Evolutionary conservation across 495 filamentous ascomycete species (phyloP).

Genomic region (Hapsidospora chrysogenum): DNA sequence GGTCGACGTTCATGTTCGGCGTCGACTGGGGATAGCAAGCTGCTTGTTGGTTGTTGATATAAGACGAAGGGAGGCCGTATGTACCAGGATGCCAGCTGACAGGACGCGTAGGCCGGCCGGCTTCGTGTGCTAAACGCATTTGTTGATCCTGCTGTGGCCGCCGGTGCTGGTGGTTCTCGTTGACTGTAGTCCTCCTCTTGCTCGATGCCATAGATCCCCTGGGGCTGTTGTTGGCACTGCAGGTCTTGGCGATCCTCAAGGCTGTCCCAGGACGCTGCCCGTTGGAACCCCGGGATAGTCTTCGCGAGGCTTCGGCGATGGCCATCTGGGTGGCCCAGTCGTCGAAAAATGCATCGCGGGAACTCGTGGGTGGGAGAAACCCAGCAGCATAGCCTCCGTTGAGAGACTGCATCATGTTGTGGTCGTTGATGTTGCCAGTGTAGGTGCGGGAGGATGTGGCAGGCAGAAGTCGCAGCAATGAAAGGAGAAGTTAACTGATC

Average conservation of each 20-base stretch:
- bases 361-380: constrained; percentile 4
- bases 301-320: constrained; percentile 15
- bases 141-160: constrained; percentile 16
- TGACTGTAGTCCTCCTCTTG: constrained; percentile 37
- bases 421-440: constrained; percentile 1
- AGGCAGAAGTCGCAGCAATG: too few species aligned
- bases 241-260: constrained; percentile 47
- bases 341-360: constrained; percentile 16
- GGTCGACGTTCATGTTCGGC: not conserved
- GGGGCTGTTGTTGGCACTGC: constrained; percentile 56
- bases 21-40: constrained; percentile 4
- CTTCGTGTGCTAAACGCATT: not conserved
- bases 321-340: constrained; percentile 21
- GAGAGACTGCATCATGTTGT: not conserved
- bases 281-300: constrained; percentile 21
- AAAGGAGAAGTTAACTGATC: too few species aligned
- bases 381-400: not conserved
- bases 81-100: constrained; percentile 55
- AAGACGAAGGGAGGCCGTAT: constrained; percentile 7
- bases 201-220: constrained; percentile 28
- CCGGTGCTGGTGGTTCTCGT: constrained; percentile 24
- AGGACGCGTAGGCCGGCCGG: constrained; percentile 27
- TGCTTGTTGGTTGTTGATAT: constrained; percentile 9
- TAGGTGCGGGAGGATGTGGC: too few species aligned
- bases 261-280: constrained; percentile 20